These are phyloP conservation scores for Alternaria gaisen DNA, from an alignment of 2,329 filamentous ascomycete genomes.

Conservation along the genomic window DNA sequence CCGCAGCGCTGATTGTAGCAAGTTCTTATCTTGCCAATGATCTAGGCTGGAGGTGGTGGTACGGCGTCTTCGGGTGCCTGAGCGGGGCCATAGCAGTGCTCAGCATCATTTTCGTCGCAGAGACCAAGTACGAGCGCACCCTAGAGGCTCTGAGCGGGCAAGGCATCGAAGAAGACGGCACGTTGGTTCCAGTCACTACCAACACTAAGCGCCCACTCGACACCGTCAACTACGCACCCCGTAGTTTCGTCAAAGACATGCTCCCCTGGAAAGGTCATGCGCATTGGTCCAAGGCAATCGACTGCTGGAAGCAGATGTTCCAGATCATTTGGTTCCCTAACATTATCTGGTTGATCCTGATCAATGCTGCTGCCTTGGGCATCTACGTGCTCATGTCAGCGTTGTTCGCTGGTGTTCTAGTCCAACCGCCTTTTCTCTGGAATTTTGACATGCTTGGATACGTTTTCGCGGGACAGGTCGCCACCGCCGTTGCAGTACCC, in stretches of 20 bases:
- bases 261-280: slow-evolving; percentile 21
- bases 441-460: slow-evolving; percentile 19
- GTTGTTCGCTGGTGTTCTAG: slow-evolving; percentile 17
- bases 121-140: slow-evolving; percentile 20
- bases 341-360: slow-evolving; percentile 15
- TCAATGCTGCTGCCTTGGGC: slow-evolving; percentile 18
- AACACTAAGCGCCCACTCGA: slow-evolving; percentile 15
- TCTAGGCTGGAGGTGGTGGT: slow-evolving; percentile 25
- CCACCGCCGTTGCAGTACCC: slow-evolving; percentile 16
- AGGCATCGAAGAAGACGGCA: slow-evolving; percentile 21
- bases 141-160: slow-evolving; percentile 20
- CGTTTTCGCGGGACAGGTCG: slow-evolving; percentile 19
- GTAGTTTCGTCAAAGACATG: slow-evolving; percentile 17
- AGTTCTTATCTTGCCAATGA: slow-evolving; percentile 20
- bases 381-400: slow-evolving; percentile 24
- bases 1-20: slow-evolving; percentile 18
- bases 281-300: slow-evolving; percentile 16
- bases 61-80: slow-evolving; percentile 16
- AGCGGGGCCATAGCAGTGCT: slow-evolving; percentile 16
- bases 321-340: slow-evolving; percentile 24
- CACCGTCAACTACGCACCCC: slow-evolving; percentile 12
- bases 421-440: slow-evolving; percentile 19
- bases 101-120: slow-evolving; percentile 17
- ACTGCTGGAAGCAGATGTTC: slow-evolving; percentile 23
- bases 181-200: slow-evolving; percentile 15